Base-by-base conservation (phyloP, 2,329 filamentous ascomycete genomes). In the Malbranchea zuffiana region DNA sequence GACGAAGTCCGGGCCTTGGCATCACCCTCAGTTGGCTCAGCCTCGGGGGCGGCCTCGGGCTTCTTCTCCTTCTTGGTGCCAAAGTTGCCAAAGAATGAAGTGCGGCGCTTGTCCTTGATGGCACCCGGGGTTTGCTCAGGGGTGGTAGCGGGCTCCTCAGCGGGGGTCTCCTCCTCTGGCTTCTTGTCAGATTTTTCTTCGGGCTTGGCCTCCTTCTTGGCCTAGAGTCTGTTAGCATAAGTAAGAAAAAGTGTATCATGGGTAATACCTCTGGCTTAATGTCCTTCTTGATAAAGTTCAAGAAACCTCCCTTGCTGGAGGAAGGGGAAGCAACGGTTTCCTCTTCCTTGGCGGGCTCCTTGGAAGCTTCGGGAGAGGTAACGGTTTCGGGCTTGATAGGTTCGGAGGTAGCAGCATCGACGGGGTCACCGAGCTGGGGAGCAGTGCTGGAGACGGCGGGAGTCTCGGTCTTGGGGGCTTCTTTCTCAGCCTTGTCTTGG, bases 81-180 rank as follows among this genome's bases (percentile, higher is more conserved):
- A 40, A 72, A 64, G 55, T 62, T 68, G 47, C 66, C 65, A 54
- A 74, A 74, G 54, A 65, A 63, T 50, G 68, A 74, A 50, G 62
- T 65, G 52, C 62, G 66, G 47, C 65, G 67, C 59, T 68, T 66
- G 45, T 65, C 60, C 53, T 66, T 64, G 42, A 54, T 41, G 30
- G 47, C 55, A 32, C 60, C 60, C 51, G 63, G 61, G 49, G 67
- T 61, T 24, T 50, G 41, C 37, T 55, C 54, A 10, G 50, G 49
- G 17, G 48, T 44, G 37, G 51, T 18, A 28, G 44, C 41, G 19
- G 43, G 37, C 19, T 40, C 40, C 15, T 39, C 39, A 32, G 46
- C 48, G 37, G 50, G 35, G 37, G 48, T 27, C 11, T 43, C 35
- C 35, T 43, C 47, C 15, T 43, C 41, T 17, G 41, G 33, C 31